Base-by-base conservation (phyloP, 2,329 filamentous ascomycete species). In the Diaporthe sp. region DNA sequence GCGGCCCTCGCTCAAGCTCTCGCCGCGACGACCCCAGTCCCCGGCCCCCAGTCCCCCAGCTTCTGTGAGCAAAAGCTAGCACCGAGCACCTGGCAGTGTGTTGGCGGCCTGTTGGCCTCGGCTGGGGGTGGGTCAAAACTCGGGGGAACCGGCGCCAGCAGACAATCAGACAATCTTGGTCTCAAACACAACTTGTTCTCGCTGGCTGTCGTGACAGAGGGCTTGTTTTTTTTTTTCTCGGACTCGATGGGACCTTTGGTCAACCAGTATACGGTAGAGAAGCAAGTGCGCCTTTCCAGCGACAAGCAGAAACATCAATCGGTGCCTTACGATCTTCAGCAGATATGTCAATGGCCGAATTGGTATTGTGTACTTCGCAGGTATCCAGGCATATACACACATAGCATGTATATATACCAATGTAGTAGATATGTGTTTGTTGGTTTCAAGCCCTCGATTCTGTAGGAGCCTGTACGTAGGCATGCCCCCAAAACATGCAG, bases 141-240 rank as follows among this genome's bases (percentile, higher is more conserved):
- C 71, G 71, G 71, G 71, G 71, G 65, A 73, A 34, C 49, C 65
- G 49, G 65, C 34, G 49, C 49, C 65, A 70, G 46, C 28, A 55
- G 65, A 28, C 65, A 34, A 53, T 42, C 15, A 34, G 34, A 34
- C 34, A 34, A 34, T 1, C 34, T 34, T 25, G 65, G n/a, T 51
- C 46, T 39, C 13, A 13, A 51, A 17, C 19, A 39, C 28, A 13
- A 5, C 31, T 31, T 51, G 44, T 34, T 17, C 4, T 49, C 28
- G 9, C 62, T 51, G 61, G 60, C 15, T 44, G 42, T 28, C 13
- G 12, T 12, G 25, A 65, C 42, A 31, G 22, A 31, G 2, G 60
- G 42, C 25, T 25, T 51, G 6, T 25, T 46, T 10, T 34, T 49
- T 34, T 49, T 10, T 28, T n/a, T 1, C 34, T 34, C 12, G 4